Conservation (phyloP, 805 yeast genomes). For the Saturnispora sekii region DNA sequence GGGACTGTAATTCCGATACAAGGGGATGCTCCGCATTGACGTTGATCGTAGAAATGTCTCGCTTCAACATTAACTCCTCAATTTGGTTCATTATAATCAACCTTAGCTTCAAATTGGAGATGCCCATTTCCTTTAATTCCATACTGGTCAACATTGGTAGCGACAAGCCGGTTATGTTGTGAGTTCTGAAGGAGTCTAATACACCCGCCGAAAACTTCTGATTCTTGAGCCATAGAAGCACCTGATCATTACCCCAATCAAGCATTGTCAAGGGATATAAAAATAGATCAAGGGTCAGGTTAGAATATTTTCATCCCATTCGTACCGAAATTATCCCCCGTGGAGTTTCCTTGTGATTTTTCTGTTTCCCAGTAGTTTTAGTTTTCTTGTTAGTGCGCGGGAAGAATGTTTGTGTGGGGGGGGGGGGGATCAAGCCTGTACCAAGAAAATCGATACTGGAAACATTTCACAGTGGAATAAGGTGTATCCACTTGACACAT, state of each 20-base stretch:
- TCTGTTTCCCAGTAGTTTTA: too few species aligned
- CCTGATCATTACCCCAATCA: constrained; percentile 26
- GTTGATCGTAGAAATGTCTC: constrained; percentile 14
- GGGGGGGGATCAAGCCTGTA: too few species aligned
- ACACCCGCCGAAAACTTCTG: constrained; percentile 17
- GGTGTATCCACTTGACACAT: too few species aligned
- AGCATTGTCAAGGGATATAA: constrained; percentile 31
- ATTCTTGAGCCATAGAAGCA: constrained; percentile 24
- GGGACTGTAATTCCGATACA: constrained; percentile 19
- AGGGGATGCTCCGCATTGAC: constrained; percentile 18
- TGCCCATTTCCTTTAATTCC: constrained; percentile 69
- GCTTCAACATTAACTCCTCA: constrained; percentile 38
- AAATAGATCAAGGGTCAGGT: constrained; percentile 20
- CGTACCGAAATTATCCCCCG: too few species aligned
- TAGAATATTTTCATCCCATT: too few species aligned
- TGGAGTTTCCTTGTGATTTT: too few species aligned
- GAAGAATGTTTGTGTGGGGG: too few species aligned
- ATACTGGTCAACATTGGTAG: constrained; percentile 58
- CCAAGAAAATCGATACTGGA: too few species aligned
- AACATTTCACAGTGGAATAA: too few species aligned
- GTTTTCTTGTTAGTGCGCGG: too few species aligned
- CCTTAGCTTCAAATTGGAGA: constrained; percentile 43
- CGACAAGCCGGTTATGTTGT: constrained; percentile 65
- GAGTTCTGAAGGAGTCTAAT: constrained; percentile 33
- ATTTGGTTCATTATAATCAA: constrained; percentile 51